Evolutionary conservation across 129 eudicot species (phyloP).

Genomic region (Lactuca sativa): DNA sequence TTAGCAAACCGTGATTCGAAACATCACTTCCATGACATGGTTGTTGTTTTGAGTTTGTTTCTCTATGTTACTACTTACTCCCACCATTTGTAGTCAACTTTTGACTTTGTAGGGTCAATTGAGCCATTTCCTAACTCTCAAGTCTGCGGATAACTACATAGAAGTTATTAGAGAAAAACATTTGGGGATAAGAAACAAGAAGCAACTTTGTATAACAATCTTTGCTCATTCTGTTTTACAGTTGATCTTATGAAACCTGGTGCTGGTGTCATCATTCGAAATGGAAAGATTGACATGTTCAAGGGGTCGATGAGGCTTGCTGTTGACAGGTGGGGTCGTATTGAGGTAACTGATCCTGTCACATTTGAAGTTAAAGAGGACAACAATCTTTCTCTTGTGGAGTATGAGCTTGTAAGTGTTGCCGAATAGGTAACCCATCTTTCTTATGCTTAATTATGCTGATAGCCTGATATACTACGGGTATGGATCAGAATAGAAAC

Average conservation of each 20-base stretch:
- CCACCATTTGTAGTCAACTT: background rate
- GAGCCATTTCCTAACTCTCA: background rate
- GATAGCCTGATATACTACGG: conserved; percentile 17
- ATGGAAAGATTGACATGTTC: conserved; percentile 41
- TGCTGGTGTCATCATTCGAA: conserved; percentile 33
- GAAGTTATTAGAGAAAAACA: background rate
- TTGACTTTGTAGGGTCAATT: conserved; percentile 9
- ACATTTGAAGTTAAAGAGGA: conserved; percentile 34
- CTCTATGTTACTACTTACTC: background rate
- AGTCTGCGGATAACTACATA: background rate
- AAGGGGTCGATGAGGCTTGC: conserved; percentile 48
- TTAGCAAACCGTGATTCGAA: background rate
- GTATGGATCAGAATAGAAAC: conserved; percentile 14
- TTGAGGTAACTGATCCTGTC: conserved; percentile 37
- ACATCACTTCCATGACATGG: background rate
- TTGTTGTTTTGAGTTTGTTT: background rate
- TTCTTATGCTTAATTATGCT: conserved; percentile 8
- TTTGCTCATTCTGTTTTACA: background rate
- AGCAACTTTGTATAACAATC: background rate
- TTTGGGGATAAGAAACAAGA: background rate
- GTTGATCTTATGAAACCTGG: conserved; percentile 50
- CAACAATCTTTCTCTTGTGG: conserved; percentile 44
- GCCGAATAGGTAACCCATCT: conserved; percentile 27
- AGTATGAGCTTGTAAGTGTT: conserved; percentile 49
- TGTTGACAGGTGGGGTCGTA: conserved; percentile 47